Percentiles rank a stretch among this genome's conserved stretches.
phyloP scores from a whole-genome alignment of 2,329 filamentous ascomycete species.

The Diaporthe caulivora region DNA sequence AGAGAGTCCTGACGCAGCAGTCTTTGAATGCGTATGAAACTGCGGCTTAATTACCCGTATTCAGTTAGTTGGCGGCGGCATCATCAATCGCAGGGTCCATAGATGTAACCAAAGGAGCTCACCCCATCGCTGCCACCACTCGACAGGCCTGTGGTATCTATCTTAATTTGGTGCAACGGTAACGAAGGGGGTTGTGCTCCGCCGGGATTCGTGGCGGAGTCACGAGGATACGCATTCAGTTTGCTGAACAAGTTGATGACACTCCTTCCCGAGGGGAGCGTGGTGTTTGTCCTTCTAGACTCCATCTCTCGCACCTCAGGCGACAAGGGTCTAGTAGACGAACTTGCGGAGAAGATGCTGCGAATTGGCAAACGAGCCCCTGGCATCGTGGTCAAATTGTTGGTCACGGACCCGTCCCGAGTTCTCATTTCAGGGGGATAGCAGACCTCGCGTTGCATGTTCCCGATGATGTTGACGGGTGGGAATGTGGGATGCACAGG shows the following conservation, averaged over 20 bases:
- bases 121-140: too few species aligned
- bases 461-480: neutral
- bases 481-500: neutral
- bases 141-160: too few species aligned
- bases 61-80: too few species aligned
- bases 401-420: neutral
- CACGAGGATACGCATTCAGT: neutral
- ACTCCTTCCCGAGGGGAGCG: neutral
- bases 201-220: too few species aligned
- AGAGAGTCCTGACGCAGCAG: too few species aligned
- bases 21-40: too few species aligned
- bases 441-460: neutral
- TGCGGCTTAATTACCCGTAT: too few species aligned
- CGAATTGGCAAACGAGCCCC: neutral
- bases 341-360: neutral
- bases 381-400: neutral
- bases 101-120: too few species aligned
- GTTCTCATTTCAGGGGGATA: neutral
- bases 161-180: too few species aligned
- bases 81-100: too few species aligned
- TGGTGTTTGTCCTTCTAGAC: neutral
- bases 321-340: neutral
- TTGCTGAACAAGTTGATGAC: neutral
- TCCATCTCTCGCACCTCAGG: neutral
- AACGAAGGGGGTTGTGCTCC: too few species aligned